Evolutionary conservation across 1,139 yeast species (phyloP), one percentile per base, ranked within the genome.

Genomic region (Debaryomyces fabryi): DNA sequence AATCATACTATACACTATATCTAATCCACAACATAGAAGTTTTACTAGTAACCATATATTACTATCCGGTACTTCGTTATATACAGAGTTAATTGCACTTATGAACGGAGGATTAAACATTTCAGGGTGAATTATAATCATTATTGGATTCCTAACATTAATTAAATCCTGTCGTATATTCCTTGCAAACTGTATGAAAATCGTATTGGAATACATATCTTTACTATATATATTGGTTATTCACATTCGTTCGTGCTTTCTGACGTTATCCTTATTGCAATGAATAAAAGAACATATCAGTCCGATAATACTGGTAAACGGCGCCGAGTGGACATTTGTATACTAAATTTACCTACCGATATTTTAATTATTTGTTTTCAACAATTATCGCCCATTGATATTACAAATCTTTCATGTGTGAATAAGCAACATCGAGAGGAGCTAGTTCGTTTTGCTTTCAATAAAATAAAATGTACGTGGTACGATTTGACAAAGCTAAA

Each of bases 391-490:
- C 52, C 52, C 3, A 36, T 32, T n/a, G 74, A 69, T 48, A 45
- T 69, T n/a, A 49, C 56, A n/a, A 57, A 52, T 36, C 52, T 74
- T 8, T 59, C 74, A 0, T 33, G 56, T 3, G 46, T 65, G 6
- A 58, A 57, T 51, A 56, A 47, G 9, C 29, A 42, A 10, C 63
- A 56, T 48, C 58, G 76, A 23, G 21, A 48, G 4, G 58, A 56
- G 33, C 52, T 72, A 5, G 41, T 47, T 0, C 56, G 60, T 2
- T 57, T 55, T 18, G 55, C 70, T 18, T 69, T 72, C 52, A 42
- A 47, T n/a, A 55, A 53, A 13, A 51, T 70, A 10, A 65, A 65
- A 45, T 57, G 65, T 3, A 60, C 63, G 0, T 75, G 80, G 80
- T 52, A 56, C 35, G 58, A 60, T 33, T 52, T 71, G 1, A 52